Evolutionary conservation across 2,329 filamentous ascomycete species (phyloP).

Genomic region (Colletotrichum magnum): DNA sequence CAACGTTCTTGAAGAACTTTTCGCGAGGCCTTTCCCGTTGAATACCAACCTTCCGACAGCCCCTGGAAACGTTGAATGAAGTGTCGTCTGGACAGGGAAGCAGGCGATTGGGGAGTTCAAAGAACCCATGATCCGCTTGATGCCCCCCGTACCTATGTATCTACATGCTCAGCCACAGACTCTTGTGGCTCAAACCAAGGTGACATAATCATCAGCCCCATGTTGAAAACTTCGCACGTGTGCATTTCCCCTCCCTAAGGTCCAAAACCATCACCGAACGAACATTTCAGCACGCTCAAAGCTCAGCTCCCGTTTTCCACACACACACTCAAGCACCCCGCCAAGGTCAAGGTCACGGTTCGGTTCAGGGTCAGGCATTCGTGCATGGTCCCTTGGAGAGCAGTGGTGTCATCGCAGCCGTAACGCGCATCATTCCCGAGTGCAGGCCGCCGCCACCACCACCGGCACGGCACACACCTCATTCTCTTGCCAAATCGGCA

Average conservation of each 20-base stretch:
- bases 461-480: neutral
- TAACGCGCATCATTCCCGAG: conserved; percentile 31
- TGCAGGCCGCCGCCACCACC: conserved; percentile 29
- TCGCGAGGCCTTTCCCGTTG: too few relatives aligned
- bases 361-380: conserved; percentile 29
- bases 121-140: too few relatives aligned
- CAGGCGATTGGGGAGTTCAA: too few relatives aligned
- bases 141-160: too few relatives aligned
- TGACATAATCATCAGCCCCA: conserved; percentile 12
- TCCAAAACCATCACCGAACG: conserved; percentile 44
- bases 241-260: conserved; percentile 47
- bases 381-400: conserved; percentile 31
- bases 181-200: too few relatives aligned
- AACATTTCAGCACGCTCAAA: conserved; percentile 46
- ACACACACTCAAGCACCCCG: conserved; percentile 14
- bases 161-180: too few relatives aligned
- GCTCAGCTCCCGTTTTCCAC: too few relatives aligned
- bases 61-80: too few relatives aligned
- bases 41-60: too few relatives aligned
- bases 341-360: conserved; percentile 28
- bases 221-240: conserved; percentile 46
- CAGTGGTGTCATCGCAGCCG: conserved; percentile 39
- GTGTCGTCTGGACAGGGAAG: too few relatives aligned
- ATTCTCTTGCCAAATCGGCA: conserved; percentile 1
- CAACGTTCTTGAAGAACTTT: too few relatives aligned